These are phyloP conservation scores for Rhodofomes roseus DNA, from an alignment of 1,284 basidiomycete species.

Conservation along the genomic window DNA sequence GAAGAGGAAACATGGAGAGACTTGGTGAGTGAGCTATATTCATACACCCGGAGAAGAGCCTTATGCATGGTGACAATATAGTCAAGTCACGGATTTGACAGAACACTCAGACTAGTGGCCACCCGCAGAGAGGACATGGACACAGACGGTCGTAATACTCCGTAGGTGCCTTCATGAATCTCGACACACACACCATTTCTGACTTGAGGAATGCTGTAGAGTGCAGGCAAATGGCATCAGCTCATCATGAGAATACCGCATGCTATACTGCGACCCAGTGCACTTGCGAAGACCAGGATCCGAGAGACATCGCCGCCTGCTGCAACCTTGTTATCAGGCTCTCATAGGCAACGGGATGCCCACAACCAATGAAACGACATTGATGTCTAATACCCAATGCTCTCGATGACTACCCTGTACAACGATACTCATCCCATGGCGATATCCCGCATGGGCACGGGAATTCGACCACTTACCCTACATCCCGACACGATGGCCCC, in stretches of 20 bases:
- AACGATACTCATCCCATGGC: not conserved
- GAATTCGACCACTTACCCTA: not conserved
- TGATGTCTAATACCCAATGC: slow-evolving; percentile 1
- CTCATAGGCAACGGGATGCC: not conserved
- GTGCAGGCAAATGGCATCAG: not conserved
- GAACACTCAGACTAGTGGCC: slow-evolving; percentile 55
- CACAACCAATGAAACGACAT: not conserved
- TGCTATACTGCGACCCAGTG: not conserved
- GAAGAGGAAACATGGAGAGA: slow-evolving; percentile 82
- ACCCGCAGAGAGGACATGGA: slow-evolving; percentile 50
- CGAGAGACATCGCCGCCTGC: not conserved
- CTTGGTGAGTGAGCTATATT: slow-evolving; percentile 42
- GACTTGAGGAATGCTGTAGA: not conserved
- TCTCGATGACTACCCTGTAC: slow-evolving; percentile 1
- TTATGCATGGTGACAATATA: slow-evolving; percentile 25
- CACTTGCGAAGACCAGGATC: not conserved
- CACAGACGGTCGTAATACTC: slow-evolving; percentile 9
- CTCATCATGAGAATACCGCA: not conserved
- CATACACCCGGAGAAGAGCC: not conserved
- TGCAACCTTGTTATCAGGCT: not conserved
- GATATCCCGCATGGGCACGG: not conserved
- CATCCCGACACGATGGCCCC: not conserved
- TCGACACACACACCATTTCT: not conserved
- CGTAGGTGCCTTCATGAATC: not conserved
- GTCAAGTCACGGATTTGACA: slow-evolving; percentile 74